Base-by-base conservation (phyloP, 768 basidiomycete genomes). In the Phylloporus sp. region DNA sequence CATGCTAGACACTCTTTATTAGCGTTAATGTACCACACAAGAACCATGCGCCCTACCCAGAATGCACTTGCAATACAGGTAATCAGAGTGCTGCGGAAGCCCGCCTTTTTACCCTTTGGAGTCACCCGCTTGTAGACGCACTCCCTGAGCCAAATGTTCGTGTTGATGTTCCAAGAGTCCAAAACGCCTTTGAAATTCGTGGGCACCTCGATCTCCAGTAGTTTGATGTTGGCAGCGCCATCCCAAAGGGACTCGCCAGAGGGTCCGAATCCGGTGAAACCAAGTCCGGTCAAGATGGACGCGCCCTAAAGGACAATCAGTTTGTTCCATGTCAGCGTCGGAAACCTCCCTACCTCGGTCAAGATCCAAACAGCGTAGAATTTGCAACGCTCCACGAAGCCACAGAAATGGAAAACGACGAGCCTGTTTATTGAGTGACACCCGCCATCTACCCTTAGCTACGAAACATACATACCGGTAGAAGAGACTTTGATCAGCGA, bases 41-140 rank as follows among this genome's bases (percentile, higher is more conserved):
- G 45, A 24, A 31, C 7, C 29, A n/a, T n/a, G 23, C 6, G 4
- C 71, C 86, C 61, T 62, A 27, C 7, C 11, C 11, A 27, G 26
- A 27, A 81, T n/a, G 96, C 96, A 56, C 26, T 9, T 28, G 14
- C 27, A 31, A 31, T 31, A 28, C 27, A 27, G 4, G 28, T 29
- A 48, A 90, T 78, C 79, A 97, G 83, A 60, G 84, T 96, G 63
- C 89, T 92, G 62, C 73, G 70, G 67, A 90, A 88, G 1, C 92
- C 94, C 3, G 95, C 88, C 63, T 95, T 97, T 76, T 90, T 82
- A 34, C 94, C 95, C 63, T 86, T 85, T 38, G 87, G 86, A 0
- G 91, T 91, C 49, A 99, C 83, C 9, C 96, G 90, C 67, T 98
- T 98, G 75, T 99, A 99, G 3, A 99, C 77, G 48, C 91, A 94